Conservation (phyloP, 768 basidiomycete genomes). For the Royoungia palumana region DNA sequence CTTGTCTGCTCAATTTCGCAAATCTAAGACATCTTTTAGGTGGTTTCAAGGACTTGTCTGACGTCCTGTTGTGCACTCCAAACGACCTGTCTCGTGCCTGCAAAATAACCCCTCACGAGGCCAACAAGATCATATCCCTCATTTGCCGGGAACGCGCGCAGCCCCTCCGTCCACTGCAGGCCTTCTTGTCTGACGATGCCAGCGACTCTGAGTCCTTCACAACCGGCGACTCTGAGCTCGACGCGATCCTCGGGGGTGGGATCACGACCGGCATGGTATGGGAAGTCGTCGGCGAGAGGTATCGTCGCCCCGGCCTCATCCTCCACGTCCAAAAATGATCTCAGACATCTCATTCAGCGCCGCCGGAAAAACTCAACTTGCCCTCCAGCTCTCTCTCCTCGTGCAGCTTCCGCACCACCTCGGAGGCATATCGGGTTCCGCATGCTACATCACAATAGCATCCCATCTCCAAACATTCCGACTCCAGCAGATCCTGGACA, state of each 20-base stretch:
- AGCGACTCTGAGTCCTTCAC: slow-evolving; percentile 45
- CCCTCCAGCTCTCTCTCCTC: slow-evolving; percentile 75
- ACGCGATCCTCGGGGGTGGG: slow-evolving; percentile 74
- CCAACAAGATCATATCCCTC: slow-evolving; percentile 46
- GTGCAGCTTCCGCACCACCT: slow-evolving; percentile 63
- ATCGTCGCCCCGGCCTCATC: slow-evolving; percentile 5
- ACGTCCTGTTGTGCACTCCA: slow-evolving; percentile 48
- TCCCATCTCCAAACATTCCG: slow-evolving; percentile 65
- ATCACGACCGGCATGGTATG: slow-evolving; percentile 76
- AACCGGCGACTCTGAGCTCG: slow-evolving; percentile 71
- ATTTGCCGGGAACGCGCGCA: slow-evolving; percentile 45
- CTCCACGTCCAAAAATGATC: neutral
- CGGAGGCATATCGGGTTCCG: slow-evolving; percentile 61
- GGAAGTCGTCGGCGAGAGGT: slow-evolving; percentile 92
- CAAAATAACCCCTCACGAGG: slow-evolving; percentile 47
- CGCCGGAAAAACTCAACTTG: slow-evolving; percentile 92
- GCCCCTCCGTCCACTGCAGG: slow-evolving; percentile 40
- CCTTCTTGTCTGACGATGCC: slow-evolving; percentile 35
- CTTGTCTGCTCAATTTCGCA: neutral
- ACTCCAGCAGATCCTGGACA: slow-evolving; percentile 59
- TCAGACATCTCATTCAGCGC: slow-evolving; percentile 50
- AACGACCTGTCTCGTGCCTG: slow-evolving; percentile 57
- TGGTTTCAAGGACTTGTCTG: slow-evolving; percentile 43
- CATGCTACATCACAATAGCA: slow-evolving; percentile 77
- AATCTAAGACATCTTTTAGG: slow-evolving; percentile 38